These are phyloP conservation scores for Apiospora marii DNA, from an alignment of 2,329 filamentous ascomycete species.

Conservation along the genomic window DNA sequence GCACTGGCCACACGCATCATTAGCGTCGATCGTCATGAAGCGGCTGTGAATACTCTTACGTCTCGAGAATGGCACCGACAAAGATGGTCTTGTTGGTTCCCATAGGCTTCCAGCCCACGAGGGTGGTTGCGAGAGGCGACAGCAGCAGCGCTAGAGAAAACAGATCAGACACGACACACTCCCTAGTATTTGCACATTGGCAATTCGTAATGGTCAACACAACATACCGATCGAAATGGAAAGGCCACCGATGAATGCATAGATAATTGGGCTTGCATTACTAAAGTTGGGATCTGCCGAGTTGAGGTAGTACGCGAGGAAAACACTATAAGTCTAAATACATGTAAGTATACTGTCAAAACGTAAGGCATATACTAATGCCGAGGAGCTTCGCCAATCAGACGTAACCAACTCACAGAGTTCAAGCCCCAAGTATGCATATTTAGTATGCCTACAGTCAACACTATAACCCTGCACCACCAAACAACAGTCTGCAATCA, in stretches of 20 bases:
- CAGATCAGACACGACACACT: constrained; percentile 29
- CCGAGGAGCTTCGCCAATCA: neutral
- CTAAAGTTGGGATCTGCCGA: constrained; percentile 62
- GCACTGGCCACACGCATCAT: constrained; percentile 39
- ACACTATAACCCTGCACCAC: constrained; percentile 58
- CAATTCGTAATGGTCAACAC: neutral
- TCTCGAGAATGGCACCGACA: constrained; percentile 70
- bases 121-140: constrained; percentile 71
- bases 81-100: constrained; percentile 72
- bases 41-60: constrained; percentile 43
- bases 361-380: neutral
- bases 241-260: constrained; percentile 79
- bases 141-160: constrained; percentile 64
- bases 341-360: neutral
- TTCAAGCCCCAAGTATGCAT: constrained; percentile 81
- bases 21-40: neutral
- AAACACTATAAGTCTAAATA: constrained; percentile 61
- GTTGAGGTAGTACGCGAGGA: constrained; percentile 64
- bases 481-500: constrained; percentile 23
- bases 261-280: constrained; percentile 69
- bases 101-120: constrained; percentile 59
- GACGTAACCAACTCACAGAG: constrained; percentile 53
- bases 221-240: constrained; percentile 63
- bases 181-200: neutral
- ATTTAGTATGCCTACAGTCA: constrained; percentile 64